phyloP scores from a whole-genome alignment of 2,329 filamentous ascomycete species.

The Pseudocercospora fuligena region DNA sequence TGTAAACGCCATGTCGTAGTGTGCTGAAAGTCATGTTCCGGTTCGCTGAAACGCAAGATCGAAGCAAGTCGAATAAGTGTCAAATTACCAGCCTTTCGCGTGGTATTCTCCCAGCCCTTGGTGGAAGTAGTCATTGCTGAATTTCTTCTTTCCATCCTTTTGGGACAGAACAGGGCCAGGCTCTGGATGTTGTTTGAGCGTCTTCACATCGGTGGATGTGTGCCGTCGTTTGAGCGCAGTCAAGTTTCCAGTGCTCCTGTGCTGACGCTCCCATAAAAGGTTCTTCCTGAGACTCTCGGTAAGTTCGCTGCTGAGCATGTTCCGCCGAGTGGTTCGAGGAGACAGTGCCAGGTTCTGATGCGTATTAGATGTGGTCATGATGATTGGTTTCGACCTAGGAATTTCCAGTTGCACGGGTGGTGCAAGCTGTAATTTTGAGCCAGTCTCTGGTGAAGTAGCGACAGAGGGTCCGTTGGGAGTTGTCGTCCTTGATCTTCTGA shows the following conservation, averaged over 20 bases:
- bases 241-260: slow-evolving; percentile 87
- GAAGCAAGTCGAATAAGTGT: slow-evolving; percentile 24
- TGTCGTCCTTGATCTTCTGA: slow-evolving; percentile 65
- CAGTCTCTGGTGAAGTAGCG: slow-evolving; percentile 61
- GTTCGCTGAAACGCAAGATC: slow-evolving; percentile 37
- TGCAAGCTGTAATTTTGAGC: slow-evolving; percentile 20
- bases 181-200: slow-evolving; percentile 81
- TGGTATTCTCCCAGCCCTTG: slow-evolving; percentile 72
- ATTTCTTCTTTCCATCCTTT: slow-evolving; percentile 56
- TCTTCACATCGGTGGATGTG: slow-evolving; percentile 87
- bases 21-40: slow-evolving; percentile 19
- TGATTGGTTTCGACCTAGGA: slow-evolving; percentile 78
- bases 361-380: slow-evolving; percentile 69
- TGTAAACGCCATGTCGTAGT: slow-evolving; percentile 17
- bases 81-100: neutral
- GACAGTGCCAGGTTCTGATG: slow-evolving; percentile 74
- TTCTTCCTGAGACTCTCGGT: slow-evolving; percentile 91
- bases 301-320: slow-evolving; percentile 94
- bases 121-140: slow-evolving; percentile 87
- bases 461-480: slow-evolving; percentile 71
- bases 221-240: slow-evolving; percentile 88
- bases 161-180: slow-evolving; percentile 56
- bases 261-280: slow-evolving; percentile 91
- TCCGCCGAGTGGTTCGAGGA: slow-evolving; percentile 85
- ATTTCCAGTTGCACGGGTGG: slow-evolving; percentile 37